phyloP scores from a whole-genome alignment of 2,329 filamentous ascomycete genomes.

The Botryosphaeria dothidea region DNA sequence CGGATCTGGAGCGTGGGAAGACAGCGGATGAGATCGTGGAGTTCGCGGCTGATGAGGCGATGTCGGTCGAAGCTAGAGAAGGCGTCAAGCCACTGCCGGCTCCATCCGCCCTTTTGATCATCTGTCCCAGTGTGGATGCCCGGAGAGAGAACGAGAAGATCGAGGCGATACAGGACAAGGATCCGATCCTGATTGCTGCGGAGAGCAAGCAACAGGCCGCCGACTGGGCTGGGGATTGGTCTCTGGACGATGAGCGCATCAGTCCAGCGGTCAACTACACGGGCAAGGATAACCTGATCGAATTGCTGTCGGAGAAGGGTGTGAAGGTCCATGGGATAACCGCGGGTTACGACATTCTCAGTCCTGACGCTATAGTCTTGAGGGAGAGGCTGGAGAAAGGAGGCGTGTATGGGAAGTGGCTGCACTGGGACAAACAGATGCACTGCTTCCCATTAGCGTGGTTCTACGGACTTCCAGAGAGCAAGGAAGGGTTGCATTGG shows the following conservation, averaged over 20 bases:
- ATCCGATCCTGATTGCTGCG: conserved; percentile 48
- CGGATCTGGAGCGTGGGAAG: not conserved
- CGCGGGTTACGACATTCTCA: conserved; percentile 55
- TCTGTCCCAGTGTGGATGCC: conserved; percentile 54
- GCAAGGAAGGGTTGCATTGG: conserved; percentile 49
- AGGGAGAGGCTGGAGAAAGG: conserved; percentile 46
- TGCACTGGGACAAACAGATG: conserved; percentile 62
- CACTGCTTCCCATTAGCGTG: conserved; percentile 59
- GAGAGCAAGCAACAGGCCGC: conserved; percentile 46
- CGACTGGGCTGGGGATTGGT: conserved; percentile 45
- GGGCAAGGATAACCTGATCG: conserved; percentile 40
- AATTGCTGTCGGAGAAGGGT: conserved; percentile 37
- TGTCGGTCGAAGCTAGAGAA: not conserved
- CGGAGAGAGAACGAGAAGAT: conserved; percentile 50
- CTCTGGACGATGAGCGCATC: conserved; percentile 46
- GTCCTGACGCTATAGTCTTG: conserved; percentile 54
- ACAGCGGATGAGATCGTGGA: conserved; percentile 2
- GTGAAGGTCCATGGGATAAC: conserved; percentile 56
- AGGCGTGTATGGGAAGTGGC: conserved; percentile 54
- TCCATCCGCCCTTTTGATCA: conserved; percentile 44
- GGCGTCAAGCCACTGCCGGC: conserved; percentile 18
- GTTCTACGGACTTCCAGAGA: conserved; percentile 51
- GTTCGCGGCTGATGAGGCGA: not conserved
- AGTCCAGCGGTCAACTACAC: conserved; percentile 44
- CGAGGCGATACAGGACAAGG: conserved; percentile 38